phyloP scores from a whole-genome alignment of 2,329 filamentous ascomycete species.

The Monosporascus sp. region DNA sequence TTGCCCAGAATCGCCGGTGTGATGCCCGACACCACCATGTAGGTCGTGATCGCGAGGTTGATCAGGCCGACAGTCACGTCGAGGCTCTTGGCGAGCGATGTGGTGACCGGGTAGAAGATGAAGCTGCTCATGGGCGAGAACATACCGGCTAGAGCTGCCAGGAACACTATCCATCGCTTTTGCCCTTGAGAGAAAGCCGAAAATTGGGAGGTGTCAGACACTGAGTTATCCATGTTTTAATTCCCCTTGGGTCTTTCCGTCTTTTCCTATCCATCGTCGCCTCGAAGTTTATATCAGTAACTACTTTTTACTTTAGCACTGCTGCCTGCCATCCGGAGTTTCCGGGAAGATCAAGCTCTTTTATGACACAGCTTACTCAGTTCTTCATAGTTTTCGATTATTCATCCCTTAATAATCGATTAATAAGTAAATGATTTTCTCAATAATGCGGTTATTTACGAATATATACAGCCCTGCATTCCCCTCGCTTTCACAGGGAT shows the following conservation, averaged over 20 bases:
- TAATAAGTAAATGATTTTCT: too few relatives aligned
- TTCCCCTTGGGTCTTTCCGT: not conserved
- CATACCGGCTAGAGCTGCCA: conserved; percentile 12
- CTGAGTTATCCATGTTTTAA: not conserved
- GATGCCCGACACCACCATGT: conserved; percentile 37
- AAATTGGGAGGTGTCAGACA: not conserved
- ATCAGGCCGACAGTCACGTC: conserved; percentile 10
- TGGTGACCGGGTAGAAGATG: conserved; percentile 17
- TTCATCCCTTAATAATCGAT: too few relatives aligned
- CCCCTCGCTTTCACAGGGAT: too few relatives aligned
- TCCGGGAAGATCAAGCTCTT: too few relatives aligned
- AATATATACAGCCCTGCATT: too few relatives aligned
- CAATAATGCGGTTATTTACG: too few relatives aligned
- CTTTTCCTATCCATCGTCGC: not conserved
- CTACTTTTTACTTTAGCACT: too few relatives aligned
- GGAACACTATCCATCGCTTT: conserved; percentile 15
- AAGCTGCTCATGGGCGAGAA: conserved; percentile 18
- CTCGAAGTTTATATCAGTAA: not conserved
- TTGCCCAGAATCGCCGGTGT: conserved; percentile 34
- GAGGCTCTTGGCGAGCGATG: conserved; percentile 9
- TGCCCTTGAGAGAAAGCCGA: conserved; percentile 8
- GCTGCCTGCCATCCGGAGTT: too few relatives aligned
- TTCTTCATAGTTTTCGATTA: too few relatives aligned
- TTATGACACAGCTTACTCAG: too few relatives aligned
- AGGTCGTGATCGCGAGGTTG: conserved; percentile 18